phyloP scores from a whole-genome alignment of 139 green algal species.

The Tetradesmus obliquus region DNA sequence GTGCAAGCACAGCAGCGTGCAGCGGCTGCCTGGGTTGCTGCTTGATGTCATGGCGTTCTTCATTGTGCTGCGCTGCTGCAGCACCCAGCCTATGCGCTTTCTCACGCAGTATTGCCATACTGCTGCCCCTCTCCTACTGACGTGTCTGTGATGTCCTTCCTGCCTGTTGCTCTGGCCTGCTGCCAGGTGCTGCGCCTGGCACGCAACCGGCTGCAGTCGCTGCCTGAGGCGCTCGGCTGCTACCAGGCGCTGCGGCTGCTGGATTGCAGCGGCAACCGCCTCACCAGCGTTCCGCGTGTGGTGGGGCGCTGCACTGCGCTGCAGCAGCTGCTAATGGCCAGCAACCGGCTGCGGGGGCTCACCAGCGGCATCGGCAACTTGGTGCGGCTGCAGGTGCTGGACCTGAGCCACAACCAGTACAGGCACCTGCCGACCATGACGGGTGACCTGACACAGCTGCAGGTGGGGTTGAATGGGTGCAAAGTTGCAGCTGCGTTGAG shows the following conservation, averaged over 20 bases:
- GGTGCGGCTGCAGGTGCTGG: constrained; percentile 29
- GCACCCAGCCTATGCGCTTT: background rate
- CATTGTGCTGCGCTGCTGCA: background rate
- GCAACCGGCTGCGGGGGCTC: constrained; percentile 45
- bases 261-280: constrained; percentile 43
- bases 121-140: too few relatives aligned
- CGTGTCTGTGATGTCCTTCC: background rate
- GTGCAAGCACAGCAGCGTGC: background rate
- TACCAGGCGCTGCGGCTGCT: constrained; percentile 21
- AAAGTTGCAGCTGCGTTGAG: background rate
- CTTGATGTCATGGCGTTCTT: background rate
- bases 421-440: constrained; percentile 43
- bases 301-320: constrained; percentile 44
- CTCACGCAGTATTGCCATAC: background rate
- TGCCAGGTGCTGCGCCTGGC: constrained; percentile 39
- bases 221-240: constrained; percentile 41
- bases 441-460: constrained; percentile 44
- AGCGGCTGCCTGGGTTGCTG: background rate
- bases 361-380: constrained; percentile 48
- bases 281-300: constrained; percentile 28
- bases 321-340: constrained; percentile 39
- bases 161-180: background rate
- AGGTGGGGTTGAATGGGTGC: background rate
- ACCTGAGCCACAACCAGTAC: constrained; percentile 47
- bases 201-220: constrained; percentile 44